phyloP scores from a whole-genome alignment of 164 flowering plant species.

The Nymphaea thermarum region DNA sequence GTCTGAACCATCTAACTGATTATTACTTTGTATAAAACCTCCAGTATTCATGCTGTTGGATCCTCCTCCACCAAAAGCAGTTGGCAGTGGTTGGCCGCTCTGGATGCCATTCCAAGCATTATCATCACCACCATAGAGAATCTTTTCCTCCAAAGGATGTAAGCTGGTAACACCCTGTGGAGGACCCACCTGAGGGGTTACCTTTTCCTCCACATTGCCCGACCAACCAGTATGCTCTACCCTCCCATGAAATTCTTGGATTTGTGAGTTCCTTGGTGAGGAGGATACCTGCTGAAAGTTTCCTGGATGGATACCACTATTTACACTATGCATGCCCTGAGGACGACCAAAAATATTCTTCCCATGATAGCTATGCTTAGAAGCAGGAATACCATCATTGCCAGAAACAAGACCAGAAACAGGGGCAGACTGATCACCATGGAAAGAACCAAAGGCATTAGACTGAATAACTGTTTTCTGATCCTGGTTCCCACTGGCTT shows the following conservation, averaged over 20 bases:
- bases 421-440: constrained; percentile 22
- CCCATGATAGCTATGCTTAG: constrained; percentile 34
- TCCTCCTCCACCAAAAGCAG: constrained; percentile 24
- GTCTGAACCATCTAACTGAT: constrained; percentile 26
- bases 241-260: constrained; percentile 25
- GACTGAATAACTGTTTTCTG: constrained; percentile 33
- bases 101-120: constrained; percentile 30
- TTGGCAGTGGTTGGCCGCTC: not conserved
- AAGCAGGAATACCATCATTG: constrained; percentile 19
- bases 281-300: constrained; percentile 21
- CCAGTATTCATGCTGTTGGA: constrained; percentile 18
- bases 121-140: constrained; percentile 50
- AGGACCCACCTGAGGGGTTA: constrained; percentile 20
- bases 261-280: constrained; percentile 19
- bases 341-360: constrained; percentile 25
- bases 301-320: constrained; percentile 17
- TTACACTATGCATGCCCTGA: constrained; percentile 17
- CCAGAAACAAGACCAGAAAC: constrained; percentile 23
- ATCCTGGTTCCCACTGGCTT: constrained; percentile 19
- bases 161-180: constrained; percentile 31
- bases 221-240: constrained; percentile 25
- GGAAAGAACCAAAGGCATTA: constrained; percentile 23
- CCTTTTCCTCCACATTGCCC: constrained; percentile 17
- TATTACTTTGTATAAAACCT: constrained; percentile 16
- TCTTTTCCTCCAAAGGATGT: constrained; percentile 65